Percentiles rank a stretch among this genome's conserved stretches.
phyloP scores from a whole-genome alignment of 2,329 filamentous ascomycete species.

The Scedosporium boydii region DNA sequence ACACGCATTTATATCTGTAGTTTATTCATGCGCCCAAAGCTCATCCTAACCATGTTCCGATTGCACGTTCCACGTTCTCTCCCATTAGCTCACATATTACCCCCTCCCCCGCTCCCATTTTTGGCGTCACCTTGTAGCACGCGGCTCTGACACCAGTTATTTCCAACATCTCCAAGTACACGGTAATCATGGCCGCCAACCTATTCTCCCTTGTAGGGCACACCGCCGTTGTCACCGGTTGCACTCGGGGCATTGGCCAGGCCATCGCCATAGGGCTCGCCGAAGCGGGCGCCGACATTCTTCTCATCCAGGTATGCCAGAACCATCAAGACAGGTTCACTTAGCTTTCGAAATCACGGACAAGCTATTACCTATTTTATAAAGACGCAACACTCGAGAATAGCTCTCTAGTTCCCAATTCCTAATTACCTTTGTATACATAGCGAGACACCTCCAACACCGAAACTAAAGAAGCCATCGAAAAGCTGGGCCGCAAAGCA shows the following conservation, averaged over 20 bases:
- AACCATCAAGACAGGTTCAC: too few relatives aligned
- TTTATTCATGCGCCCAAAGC: too few relatives aligned
- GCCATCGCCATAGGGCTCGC: slow-evolving; percentile 47
- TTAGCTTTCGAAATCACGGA: too few relatives aligned
- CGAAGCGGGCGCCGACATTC: slow-evolving; percentile 47
- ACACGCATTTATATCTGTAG: too few relatives aligned
- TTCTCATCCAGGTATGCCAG: slow-evolving; percentile 39
- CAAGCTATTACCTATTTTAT: too few relatives aligned
- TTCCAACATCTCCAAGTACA: not conserved
- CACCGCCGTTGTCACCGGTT: slow-evolving; percentile 48
- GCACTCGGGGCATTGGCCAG: slow-evolving; percentile 48
- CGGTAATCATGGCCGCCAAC: slow-evolving; percentile 21
- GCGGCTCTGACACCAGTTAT: not conserved
- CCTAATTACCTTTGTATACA: not conserved
- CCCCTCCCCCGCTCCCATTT: too few relatives aligned
- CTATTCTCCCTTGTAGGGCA: slow-evolving; percentile 47
- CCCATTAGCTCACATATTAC: too few relatives aligned
- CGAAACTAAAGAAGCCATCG: slow-evolving; percentile 51
- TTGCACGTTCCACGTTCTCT: too few relatives aligned
- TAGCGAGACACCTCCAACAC: slow-evolving; percentile 32
- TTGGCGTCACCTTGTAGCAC: too few relatives aligned
- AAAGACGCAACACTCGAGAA: too few relatives aligned
- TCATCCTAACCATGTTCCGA: too few relatives aligned
- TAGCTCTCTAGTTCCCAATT: not conserved
- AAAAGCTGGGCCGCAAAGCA: slow-evolving; percentile 55